phyloP scores from a whole-genome alignment of 176 grass and related monocot genomes.

The Melocanna baccifera region DNA sequence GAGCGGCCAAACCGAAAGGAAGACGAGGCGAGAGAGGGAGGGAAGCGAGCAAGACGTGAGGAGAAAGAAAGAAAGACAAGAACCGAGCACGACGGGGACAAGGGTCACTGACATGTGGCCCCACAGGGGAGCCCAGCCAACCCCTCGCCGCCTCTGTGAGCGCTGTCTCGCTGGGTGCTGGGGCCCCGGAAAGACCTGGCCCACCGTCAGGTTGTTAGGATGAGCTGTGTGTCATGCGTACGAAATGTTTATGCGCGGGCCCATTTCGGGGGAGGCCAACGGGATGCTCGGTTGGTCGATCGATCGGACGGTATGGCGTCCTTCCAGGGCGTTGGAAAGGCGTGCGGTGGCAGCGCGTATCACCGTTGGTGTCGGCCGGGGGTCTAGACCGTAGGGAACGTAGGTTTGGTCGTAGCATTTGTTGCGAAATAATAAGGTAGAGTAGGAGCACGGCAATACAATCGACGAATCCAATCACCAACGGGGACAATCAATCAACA shows the following conservation, averaged over 20 bases:
- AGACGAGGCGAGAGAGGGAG: neutral
- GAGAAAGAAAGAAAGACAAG: slow-evolving; percentile 23
- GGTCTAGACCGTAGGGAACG: too few relatives aligned
- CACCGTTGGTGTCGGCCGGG: neutral
- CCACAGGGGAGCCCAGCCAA: neutral
- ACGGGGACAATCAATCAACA: too few relatives aligned
- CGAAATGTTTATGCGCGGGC: neutral
- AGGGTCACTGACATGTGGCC: too few relatives aligned
- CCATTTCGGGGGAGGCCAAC: neutral
- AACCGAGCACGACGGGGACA: neutral
- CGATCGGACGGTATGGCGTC: neutral
- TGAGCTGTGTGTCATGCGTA: neutral
- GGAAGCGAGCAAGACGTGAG: neutral
- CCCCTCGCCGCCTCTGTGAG: too few relatives aligned
- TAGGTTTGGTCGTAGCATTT: too few relatives aligned
- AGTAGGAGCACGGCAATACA: too few relatives aligned
- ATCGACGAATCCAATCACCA: too few relatives aligned
- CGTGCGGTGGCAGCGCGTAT: neutral
- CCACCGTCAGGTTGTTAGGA: neutral
- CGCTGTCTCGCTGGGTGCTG: neutral
- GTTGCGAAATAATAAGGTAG: too few relatives aligned
- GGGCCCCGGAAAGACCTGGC: neutral
- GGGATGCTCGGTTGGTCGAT: neutral
- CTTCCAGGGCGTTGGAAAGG: neutral
- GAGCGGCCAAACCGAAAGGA: slow-evolving; percentile 12